Evolutionary conservation across 2,329 filamentous ascomycete species (phyloP).

Genomic region (Aspergillus sp.): DNA sequence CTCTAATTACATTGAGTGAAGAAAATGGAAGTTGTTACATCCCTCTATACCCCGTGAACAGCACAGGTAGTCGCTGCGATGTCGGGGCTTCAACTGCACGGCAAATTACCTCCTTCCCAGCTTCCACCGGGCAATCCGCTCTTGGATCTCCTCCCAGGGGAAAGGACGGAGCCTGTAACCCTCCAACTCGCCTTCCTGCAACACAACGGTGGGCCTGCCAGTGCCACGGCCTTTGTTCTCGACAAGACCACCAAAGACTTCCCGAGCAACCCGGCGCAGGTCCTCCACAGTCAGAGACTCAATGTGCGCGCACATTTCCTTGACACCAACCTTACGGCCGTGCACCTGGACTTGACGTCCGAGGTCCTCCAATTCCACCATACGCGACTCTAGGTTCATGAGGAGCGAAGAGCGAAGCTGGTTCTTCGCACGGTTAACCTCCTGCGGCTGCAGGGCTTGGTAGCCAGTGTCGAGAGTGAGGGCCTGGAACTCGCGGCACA

Average conservation of each 20-base stretch:
- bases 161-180: constrained; percentile 68
- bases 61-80: background rate
- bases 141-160: constrained; percentile 87
- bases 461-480: constrained; percentile 77
- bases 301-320: constrained; percentile 89
- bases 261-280: constrained; percentile 74
- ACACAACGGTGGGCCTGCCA: constrained; percentile 87
- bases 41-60: constrained; percentile 3
- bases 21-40: constrained; percentile 7
- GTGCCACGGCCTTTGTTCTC: constrained; percentile 75
- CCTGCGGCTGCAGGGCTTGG: constrained; percentile 67
- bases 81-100: background rate
- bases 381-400: constrained; percentile 96
- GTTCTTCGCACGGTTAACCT: constrained; percentile 94
- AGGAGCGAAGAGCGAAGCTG: constrained; percentile 85
- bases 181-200: constrained; percentile 84
- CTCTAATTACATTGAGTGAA: constrained; percentile 26
- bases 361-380: constrained; percentile 96
- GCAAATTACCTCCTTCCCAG: constrained; percentile 65
- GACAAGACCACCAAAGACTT: constrained; percentile 76
- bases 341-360: constrained; percentile 97
- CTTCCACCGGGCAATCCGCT: constrained; percentile 79
- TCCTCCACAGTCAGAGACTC: constrained; percentile 78
- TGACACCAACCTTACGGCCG: constrained; percentile 84
- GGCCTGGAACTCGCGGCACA: constrained; percentile 83